Evolutionary conservation across 208 protist genomes (phyloP).

Genomic region (Trichomonas tenax): DNA sequence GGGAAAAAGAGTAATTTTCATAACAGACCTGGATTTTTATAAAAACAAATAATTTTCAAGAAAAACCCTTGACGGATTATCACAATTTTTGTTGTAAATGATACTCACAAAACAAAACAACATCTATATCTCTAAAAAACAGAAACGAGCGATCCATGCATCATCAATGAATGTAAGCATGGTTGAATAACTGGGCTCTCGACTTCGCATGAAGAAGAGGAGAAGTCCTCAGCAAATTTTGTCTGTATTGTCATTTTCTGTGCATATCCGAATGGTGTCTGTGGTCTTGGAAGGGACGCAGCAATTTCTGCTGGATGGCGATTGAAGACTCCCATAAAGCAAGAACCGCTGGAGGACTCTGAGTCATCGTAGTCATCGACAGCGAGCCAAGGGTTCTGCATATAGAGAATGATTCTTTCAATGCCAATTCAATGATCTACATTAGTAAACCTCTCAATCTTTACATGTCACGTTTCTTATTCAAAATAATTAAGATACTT

Average conservation of each 20-base stretch:
- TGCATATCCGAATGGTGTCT: neutral
- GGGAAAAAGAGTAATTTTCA: too few species aligned
- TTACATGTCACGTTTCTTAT: neutral
- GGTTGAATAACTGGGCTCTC: neutral
- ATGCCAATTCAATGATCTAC: neutral
- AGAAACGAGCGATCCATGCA: neutral
- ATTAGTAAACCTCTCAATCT: neutral
- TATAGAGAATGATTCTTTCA: neutral
- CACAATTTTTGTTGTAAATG: too few species aligned
- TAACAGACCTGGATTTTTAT: too few species aligned
- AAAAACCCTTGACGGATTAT: too few species aligned
- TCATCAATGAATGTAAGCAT: neutral
- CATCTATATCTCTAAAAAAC: neutral
- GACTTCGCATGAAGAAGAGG: neutral
- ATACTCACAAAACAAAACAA: too few species aligned
- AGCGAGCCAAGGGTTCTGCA: neutral
- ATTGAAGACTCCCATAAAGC: neutral
- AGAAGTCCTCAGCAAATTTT: neutral
- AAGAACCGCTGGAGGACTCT: neutral
- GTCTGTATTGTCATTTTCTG: neutral
- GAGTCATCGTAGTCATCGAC: neutral
- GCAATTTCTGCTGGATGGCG: neutral
- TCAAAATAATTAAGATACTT: neutral
- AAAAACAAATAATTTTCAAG: too few species aligned
- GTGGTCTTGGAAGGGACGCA: neutral